Conservation (phyloP, 2,329 filamentous ascomycete species). For the Ophiostoma piceae region DNA sequence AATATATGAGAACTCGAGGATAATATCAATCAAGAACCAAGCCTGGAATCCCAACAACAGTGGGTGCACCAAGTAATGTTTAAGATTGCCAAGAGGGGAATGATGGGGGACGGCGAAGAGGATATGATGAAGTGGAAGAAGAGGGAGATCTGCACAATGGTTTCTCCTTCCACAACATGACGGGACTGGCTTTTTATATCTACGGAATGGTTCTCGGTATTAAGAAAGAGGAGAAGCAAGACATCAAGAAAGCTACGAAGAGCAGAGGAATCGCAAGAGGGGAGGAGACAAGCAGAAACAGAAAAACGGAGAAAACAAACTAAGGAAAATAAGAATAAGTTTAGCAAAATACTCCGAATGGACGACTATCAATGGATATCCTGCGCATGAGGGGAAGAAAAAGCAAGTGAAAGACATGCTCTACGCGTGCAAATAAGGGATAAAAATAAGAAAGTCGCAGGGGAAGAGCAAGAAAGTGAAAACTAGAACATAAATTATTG, state of each 20-base stretch:
- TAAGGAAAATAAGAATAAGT: neutral
- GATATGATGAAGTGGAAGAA: neutral
- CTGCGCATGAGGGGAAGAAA: neutral
- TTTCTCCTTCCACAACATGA: neutral
- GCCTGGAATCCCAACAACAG: conserved; percentile 6
- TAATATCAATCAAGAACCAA: neutral
- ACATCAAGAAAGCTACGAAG: neutral
- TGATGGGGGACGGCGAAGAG: neutral
- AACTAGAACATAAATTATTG: neutral
- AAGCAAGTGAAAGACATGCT: neutral
- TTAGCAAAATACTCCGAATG: neutral
- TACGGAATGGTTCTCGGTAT: neutral
- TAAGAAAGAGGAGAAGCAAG: neutral
- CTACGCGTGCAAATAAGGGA: neutral
- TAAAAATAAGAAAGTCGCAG: neutral
- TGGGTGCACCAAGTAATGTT: conserved; percentile 7
- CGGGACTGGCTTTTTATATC: neutral
- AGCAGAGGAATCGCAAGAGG: neutral
- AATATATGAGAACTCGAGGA: neutral
- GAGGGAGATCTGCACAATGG: neutral
- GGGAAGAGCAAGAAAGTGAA: no score
- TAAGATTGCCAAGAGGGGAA: conserved; percentile 8
- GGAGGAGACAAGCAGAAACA: neutral
- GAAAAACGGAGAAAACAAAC: neutral
- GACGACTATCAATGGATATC: neutral